phyloP scores from a whole-genome alignment of 2,329 filamentous ascomycete genomes.

The Cladosporium sp. region DNA sequence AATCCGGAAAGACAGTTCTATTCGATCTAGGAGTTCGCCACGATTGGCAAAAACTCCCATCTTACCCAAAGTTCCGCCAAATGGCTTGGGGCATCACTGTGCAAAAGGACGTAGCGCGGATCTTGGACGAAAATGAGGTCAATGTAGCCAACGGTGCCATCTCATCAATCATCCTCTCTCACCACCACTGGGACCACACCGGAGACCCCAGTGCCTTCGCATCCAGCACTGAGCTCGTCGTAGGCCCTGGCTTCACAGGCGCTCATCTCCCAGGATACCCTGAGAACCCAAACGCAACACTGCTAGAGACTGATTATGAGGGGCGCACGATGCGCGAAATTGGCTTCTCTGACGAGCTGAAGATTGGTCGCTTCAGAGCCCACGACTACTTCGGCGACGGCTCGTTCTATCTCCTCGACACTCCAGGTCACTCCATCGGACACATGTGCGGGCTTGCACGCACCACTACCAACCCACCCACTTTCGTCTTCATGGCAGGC shows the following conservation, averaged over 20 bases:
- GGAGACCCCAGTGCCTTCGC: conserved; percentile 49
- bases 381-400: conserved; percentile 59
- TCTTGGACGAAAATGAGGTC: conserved; percentile 43
- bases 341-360: conserved; percentile 39
- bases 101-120: conserved; percentile 45
- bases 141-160: conserved; percentile 40
- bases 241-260: conserved; percentile 50
- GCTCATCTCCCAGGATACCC: conserved; percentile 49
- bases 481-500: conserved; percentile 54
- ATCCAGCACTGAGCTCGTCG: conserved; percentile 44
- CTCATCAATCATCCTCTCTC: conserved; percentile 36
- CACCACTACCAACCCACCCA: conserved; percentile 36
- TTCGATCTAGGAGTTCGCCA: conserved; percentile 52
- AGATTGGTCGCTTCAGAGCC: conserved; percentile 50
- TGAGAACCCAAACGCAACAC: conserved; percentile 38
- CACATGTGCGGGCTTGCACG: conserved; percentile 54
- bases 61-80: conserved; percentile 34
- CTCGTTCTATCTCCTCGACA: conserved; percentile 56
- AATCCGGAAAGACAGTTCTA: conserved; percentile 42
- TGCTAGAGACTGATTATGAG: conserved; percentile 45
- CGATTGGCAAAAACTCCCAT: conserved; percentile 45
- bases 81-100: conserved; percentile 41
- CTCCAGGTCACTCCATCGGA: conserved; percentile 54
- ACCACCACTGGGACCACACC: conserved; percentile 42
- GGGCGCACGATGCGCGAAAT: conserved; percentile 41